Base-by-base conservation (phyloP, 805 yeast genomes). In the Nakazawaea ambrosiae region DNA sequence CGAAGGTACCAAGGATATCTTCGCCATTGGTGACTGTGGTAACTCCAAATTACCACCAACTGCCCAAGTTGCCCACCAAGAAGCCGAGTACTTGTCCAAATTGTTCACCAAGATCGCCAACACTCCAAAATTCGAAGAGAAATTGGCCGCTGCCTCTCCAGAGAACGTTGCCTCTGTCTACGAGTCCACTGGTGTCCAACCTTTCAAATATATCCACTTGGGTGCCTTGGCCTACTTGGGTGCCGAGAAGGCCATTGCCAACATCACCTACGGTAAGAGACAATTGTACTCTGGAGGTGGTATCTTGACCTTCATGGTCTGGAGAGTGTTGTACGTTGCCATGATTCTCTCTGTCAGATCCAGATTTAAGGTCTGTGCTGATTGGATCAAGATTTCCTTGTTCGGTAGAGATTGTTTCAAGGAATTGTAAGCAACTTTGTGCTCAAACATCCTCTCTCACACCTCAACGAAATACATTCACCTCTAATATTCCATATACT, bases 191-290 rank as follows among this genome's bases (percentile, higher is more conserved):
- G 41, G 41, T 65, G 53, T 65, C 40, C 67, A 68, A 36, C 57
- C 58, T 23, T 71, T 71, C 60, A 53, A 57, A 37, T 71, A 71
- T 57, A 61, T 64, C 43, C 73, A 71, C 51, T 65, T 66, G 50
- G 77, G 77, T 52, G 66, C 77, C 22, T 65, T 71, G 51, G 74
- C 76, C 15, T 71, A 71, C 56, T 70, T 71, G 53, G 77, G 77
- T 42, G 68, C 73, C 29, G 77, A 71, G 51, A 65, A 67, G 53
- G 77, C 77, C 30, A 75, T 71, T 48, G 77, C 77, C 36, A 76
- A 71, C 52, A 63, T 71, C 50, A 75, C 68, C 23, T 68, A 74
- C 75, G 75, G 74, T 44, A 71, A 67, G 49, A 68, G 72, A 74
- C 48, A 54, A 24, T 49, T 53, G 34, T 64, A 70, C 37, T 63